A percentile compares a stretch with the other conserved stretches of the same genome.
These are phyloP conservation scores for Tolypocladium pustulatum DNA, from an alignment of 2,329 filamentous ascomycete species.

Conservation along the genomic window DNA sequence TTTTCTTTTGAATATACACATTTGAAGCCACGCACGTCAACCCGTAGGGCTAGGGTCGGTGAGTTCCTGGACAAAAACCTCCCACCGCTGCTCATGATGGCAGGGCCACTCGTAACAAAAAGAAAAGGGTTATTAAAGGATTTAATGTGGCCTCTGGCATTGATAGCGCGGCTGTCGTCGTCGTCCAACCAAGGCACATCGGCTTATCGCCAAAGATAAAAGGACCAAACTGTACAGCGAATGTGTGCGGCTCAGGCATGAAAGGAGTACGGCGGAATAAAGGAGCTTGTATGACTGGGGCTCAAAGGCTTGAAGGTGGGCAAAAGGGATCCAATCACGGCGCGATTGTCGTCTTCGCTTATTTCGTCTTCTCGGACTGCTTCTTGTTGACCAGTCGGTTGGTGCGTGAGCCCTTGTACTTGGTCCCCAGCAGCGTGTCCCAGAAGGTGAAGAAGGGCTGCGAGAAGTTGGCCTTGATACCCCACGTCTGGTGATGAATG, in stretches of 20 bases:
- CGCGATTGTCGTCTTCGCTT: slow-evolving; percentile 5
- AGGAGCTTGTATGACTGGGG: neutral
- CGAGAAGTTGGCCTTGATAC: slow-evolving; percentile 90
- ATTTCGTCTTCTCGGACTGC: slow-evolving; percentile 13
- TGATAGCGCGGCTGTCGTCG: neutral
- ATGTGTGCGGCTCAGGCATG: neutral
- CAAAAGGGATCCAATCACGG: neutral
- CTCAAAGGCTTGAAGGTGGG: neutral
- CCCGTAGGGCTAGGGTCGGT: neutral
- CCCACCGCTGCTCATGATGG: neutral
- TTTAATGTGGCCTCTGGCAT: neutral
- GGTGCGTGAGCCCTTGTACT: slow-evolving; percentile 58
- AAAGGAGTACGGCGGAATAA: neutral
- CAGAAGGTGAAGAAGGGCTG: slow-evolving; percentile 95
- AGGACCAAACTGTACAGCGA: neutral
- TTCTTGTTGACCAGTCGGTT: slow-evolving; percentile 29
- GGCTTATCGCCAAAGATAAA: neutral
- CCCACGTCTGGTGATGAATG: slow-evolving; percentile 98
- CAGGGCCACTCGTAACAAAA: neutral
- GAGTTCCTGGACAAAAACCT: neutral
- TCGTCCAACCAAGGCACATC: neutral
- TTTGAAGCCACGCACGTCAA: neutral
- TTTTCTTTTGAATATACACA: neutral
- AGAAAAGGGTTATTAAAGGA: neutral
- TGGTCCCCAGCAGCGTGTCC: slow-evolving; percentile 74